phyloP scores from a whole-genome alignment of 2,329 filamentous ascomycete species.

The Colletotrichum sp. region DNA sequence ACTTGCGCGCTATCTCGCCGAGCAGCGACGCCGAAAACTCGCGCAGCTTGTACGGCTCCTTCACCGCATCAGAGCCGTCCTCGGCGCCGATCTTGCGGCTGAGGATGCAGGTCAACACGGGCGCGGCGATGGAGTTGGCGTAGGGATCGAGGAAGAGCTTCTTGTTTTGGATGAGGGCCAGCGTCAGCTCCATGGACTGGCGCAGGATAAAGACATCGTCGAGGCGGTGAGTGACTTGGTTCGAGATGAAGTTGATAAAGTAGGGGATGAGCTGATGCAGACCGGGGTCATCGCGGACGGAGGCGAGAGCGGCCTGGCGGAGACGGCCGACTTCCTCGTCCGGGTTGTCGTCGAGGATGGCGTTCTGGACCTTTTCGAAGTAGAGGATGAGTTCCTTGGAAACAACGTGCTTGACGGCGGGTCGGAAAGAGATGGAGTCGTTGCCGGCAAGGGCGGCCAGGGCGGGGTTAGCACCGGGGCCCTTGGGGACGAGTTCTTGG shows the following conservation, averaged over 20 bases:
- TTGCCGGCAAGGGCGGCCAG: conserved; percentile 83
- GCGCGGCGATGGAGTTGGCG: conserved; percentile 73
- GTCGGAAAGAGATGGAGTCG: conserved; percentile 84
- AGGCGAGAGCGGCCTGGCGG: conserved; percentile 83
- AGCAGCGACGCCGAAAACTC: conserved; percentile 85
- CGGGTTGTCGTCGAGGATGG: conserved; percentile 85
- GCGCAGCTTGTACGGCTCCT: conserved; percentile 78
- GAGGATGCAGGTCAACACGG: conserved; percentile 90
- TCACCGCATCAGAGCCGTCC: conserved; percentile 54
- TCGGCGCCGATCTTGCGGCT: conserved; percentile 76
- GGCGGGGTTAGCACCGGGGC: conserved; percentile 83
- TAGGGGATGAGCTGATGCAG: conserved; percentile 96
- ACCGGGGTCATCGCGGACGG: conserved; percentile 85
- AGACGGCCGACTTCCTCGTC: conserved; percentile 76
- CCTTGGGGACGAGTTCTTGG: conserved; percentile 88
- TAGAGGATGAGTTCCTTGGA: conserved; percentile 96
- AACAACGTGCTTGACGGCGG: conserved; percentile 92
- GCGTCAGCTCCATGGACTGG: conserved; percentile 90
- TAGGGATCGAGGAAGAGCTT: conserved; percentile 74
- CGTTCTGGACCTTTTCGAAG: conserved; percentile 92
- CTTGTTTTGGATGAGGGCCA: conserved; percentile 82
- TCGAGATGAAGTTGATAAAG: conserved; percentile 93
- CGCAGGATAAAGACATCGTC: conserved; percentile 88
- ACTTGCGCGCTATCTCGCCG: conserved; percentile 79
- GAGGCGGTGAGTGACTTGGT: conserved; percentile 92